Conservation (phyloP, 2,329 filamentous ascomycete genomes). For the Aureobasidium pullulans region DNA sequence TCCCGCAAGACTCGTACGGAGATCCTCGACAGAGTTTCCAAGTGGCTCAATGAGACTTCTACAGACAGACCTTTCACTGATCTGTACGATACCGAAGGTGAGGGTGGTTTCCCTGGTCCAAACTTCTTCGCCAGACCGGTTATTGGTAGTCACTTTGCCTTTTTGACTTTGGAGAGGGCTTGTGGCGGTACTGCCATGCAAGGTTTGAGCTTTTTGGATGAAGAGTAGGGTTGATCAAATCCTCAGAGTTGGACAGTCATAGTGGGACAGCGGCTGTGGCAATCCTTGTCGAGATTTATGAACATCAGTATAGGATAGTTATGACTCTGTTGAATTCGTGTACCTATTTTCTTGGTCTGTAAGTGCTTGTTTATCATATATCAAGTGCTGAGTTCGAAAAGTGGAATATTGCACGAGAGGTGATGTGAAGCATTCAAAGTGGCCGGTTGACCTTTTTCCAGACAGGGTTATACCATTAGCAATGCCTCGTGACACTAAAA, state of each 20-base stretch:
- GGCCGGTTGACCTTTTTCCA: no score
- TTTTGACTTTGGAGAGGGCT: constrained; percentile 71
- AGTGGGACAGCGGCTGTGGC: no score
- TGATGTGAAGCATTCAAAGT: no score
- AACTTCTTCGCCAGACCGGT: constrained; percentile 77
- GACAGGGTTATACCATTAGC: no score
- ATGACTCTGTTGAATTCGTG: no score
- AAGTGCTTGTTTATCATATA: no score
- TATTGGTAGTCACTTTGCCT: constrained; percentile 78
- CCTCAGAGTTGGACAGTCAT: background rate
- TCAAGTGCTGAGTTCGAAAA: no score
- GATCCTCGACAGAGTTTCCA: constrained; percentile 66
- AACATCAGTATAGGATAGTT: no score
- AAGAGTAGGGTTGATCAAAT: background rate
- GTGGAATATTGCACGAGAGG: no score
- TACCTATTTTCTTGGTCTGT: no score
- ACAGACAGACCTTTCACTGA: constrained; percentile 74
- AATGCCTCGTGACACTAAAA: no score
- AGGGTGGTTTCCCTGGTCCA: constrained; percentile 65
- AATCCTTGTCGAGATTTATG: no score
- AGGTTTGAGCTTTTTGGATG: constrained; percentile 37
- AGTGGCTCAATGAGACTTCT: constrained; percentile 76
- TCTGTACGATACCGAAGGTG: constrained; percentile 71
- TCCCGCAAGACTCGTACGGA: constrained; percentile 59
- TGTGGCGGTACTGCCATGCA: constrained; percentile 62